A percentile compares a stretch with the other conserved stretches of the same genome.
phyloP scores from a whole-genome alignment of 148 eudicot species.

The Silene latifolia region DNA sequence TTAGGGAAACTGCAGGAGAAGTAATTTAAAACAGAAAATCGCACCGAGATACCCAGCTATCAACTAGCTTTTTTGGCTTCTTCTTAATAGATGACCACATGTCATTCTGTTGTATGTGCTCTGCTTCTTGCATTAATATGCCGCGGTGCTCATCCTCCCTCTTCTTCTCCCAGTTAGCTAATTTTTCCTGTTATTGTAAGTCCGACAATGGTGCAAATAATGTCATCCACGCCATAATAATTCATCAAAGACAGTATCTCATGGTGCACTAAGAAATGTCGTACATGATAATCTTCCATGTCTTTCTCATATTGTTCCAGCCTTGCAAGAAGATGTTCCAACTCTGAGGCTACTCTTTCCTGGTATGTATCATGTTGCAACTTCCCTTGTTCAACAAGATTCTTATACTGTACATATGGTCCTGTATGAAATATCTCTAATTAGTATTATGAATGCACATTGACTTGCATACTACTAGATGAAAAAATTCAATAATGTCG shows the following conservation, averaged over 20 bases:
- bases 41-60: slow-evolving; percentile 60
- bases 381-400: slow-evolving; percentile 71
- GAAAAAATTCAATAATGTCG: neutral
- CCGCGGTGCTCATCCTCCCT: slow-evolving; percentile 67
- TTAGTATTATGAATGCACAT: neutral
- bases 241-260: slow-evolving; percentile 1
- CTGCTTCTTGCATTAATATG: slow-evolving; percentile 78
- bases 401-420: slow-evolving; percentile 56
- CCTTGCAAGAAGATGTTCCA: slow-evolving; percentile 68
- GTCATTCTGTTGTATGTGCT: slow-evolving; percentile 53
- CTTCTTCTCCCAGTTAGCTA: slow-evolving; percentile 62
- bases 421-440: slow-evolving; percentile 35
- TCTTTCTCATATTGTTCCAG: slow-evolving; percentile 75
- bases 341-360: slow-evolving; percentile 74
- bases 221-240: neutral
- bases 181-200: slow-evolving; percentile 41
- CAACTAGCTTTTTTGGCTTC: slow-evolving; percentile 46
- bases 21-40: slow-evolving; percentile 20
- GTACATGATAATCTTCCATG: slow-evolving; percentile 83
- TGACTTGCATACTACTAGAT: slow-evolving; percentile 4
- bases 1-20: neutral
- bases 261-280: neutral
- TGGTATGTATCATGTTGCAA: slow-evolving; percentile 77
- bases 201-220: slow-evolving; percentile 16
- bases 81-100: slow-evolving; percentile 43